These are phyloP conservation scores for Clarireedia monteithiana DNA, from an alignment of 2,329 filamentous ascomycete genomes.

Conservation along the genomic window DNA sequence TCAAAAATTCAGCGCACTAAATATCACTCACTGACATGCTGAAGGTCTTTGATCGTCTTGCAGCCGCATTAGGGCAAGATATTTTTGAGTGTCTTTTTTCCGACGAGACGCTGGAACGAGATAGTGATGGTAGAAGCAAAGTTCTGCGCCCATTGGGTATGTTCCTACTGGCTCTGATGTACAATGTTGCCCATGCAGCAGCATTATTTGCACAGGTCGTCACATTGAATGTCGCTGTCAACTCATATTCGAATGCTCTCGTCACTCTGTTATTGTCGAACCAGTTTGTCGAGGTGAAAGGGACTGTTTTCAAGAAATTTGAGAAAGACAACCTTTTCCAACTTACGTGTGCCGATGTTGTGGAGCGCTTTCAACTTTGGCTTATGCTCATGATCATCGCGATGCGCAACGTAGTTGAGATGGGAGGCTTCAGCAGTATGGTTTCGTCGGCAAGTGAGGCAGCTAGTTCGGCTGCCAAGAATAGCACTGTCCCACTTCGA, in stretches of 20 bases:
- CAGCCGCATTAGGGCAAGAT: slow-evolving; percentile 90
- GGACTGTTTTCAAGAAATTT: slow-evolving; percentile 96
- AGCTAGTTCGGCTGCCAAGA: slow-evolving; percentile 32
- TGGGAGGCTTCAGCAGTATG: slow-evolving; percentile 67
- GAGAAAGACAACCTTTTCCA: slow-evolving; percentile 98
- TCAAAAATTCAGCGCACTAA: background rate
- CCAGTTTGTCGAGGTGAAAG: slow-evolving; percentile 98
- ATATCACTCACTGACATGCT: slow-evolving; percentile 69
- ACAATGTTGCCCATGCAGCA: slow-evolving; percentile 82
- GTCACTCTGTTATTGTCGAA: slow-evolving; percentile 90
- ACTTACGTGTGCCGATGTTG: slow-evolving; percentile 90
- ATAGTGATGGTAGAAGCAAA: slow-evolving; percentile 83
- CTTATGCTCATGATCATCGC: slow-evolving; percentile 96
- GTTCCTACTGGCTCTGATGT: slow-evolving; percentile 77
- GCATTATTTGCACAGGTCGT: slow-evolving; percentile 96
- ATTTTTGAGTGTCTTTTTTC: slow-evolving; percentile 95
- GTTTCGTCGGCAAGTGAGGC: slow-evolving; percentile 40
- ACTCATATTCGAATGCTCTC: slow-evolving; percentile 94
- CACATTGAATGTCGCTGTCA: slow-evolving; percentile 94
- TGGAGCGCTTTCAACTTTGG: slow-evolving; percentile 96
- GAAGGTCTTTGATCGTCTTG: slow-evolving; percentile 81
- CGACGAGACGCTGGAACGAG: slow-evolving; percentile 81
- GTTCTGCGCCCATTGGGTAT: slow-evolving; percentile 82
- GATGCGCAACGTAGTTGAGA: slow-evolving; percentile 91
- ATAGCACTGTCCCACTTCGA: slow-evolving; percentile 41